These are phyloP conservation scores for Saccharomyces hybrid DNA, from an alignment of 1,139 yeast genomes.

Conservation along the genomic window DNA sequence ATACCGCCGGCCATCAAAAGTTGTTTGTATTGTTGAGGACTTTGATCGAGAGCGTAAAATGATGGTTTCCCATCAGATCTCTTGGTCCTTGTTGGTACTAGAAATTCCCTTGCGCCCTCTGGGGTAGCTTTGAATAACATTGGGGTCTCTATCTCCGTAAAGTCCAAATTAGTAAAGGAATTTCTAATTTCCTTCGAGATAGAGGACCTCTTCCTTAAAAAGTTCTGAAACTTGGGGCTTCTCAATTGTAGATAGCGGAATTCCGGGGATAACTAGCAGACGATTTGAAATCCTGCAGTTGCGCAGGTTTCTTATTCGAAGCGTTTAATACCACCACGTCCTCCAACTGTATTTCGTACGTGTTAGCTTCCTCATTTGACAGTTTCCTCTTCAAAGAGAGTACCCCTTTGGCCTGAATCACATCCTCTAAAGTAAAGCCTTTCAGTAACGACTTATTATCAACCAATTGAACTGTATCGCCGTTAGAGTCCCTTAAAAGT, in stretches of 20 bases:
- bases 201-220: constrained; percentile 53
- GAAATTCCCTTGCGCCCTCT: constrained; percentile 93
- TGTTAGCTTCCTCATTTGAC: constrained; percentile 16
- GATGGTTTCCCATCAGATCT: constrained; percentile 32
- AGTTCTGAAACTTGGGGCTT: constrained; percentile 49
- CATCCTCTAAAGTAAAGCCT: constrained; percentile 60
- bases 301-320: constrained; percentile 64
- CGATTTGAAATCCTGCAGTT: constrained; percentile 47
- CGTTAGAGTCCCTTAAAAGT: constrained; percentile 62
- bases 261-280: constrained; percentile 62
- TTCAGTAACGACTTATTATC: constrained; percentile 42
- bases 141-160: constrained; percentile 89
- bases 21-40: constrained; percentile 96
- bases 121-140: constrained; percentile 89
- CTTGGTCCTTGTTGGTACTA: constrained; percentile 71
- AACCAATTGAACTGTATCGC: constrained; percentile 60
- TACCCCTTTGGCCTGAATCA: constrained; percentile 61
- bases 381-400: constrained; percentile 26
- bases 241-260: constrained; percentile 76
- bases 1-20: constrained; percentile 91
- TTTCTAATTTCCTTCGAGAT: constrained; percentile 51
- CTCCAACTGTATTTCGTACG: constrained; percentile 53
- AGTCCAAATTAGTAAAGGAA: constrained; percentile 42
- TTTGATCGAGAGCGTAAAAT: constrained; percentile 89
- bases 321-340: constrained; percentile 52